phyloP scores from a whole-genome alignment of 805 yeast genomes.

The Monosporozyma yasuniensis region DNA sequence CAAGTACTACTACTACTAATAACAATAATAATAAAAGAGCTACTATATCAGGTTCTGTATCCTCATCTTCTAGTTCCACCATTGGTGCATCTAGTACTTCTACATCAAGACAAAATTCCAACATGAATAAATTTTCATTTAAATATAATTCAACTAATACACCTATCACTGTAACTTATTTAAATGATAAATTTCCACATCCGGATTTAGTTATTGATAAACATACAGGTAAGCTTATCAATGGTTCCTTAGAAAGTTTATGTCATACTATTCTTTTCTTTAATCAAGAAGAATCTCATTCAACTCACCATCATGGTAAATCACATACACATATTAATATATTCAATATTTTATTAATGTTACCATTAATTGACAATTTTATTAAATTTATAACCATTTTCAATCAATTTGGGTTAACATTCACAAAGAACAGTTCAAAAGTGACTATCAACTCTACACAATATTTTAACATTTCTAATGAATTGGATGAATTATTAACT shows the following conservation, averaged over 20 bases:
- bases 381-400: constrained; percentile 37
- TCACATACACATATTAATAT: constrained; percentile 3
- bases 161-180: constrained; percentile 22
- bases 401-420: constrained; percentile 33
- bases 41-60: constrained; percentile 1
- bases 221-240: constrained; percentile 34
- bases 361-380: constrained; percentile 49
- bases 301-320: background rate
- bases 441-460: constrained; percentile 16
- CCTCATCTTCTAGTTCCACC: constrained; percentile 1
- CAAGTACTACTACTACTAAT: background rate
- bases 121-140: background rate
- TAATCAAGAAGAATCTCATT: constrained; percentile 1
- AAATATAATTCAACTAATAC: background rate
- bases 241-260: constrained; percentile 61
- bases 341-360: constrained; percentile 37
- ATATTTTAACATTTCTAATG: constrained; percentile 23
- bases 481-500: constrained; percentile 35
- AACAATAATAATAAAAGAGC: background rate
- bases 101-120: background rate
- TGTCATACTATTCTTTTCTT: constrained; percentile 61
- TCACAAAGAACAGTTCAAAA: constrained; percentile 24
- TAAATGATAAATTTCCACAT: constrained; percentile 46
- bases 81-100: background rate
- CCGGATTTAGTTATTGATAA: constrained; percentile 49